Base-by-base conservation (phyloP, 306 rosid genomes). In the Fragaria iinumae region DNA sequence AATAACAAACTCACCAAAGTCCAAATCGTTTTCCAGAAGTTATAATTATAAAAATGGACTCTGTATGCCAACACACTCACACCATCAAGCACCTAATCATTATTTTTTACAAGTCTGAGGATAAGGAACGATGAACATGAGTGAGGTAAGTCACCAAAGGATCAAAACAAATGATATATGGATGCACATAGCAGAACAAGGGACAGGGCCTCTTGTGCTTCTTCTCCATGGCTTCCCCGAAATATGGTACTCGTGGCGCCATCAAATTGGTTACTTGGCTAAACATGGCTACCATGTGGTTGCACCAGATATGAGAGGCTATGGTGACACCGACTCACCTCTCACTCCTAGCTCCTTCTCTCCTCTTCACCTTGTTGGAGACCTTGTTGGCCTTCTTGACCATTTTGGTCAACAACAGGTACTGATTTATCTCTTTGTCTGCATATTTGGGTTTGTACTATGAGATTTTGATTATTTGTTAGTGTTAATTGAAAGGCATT, bases 291-390 rank as follows among this genome's bases (percentile, higher is more conserved):
- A 81, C 80, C 96, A 87, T 82, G 96, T 77, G 0, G 90, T 90
- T 76, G 96, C 96, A 67, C 91, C 96, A 57, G 96, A 90, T 72
- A 70, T 90, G 44, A 85, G 96, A 85, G 93, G 96, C 70, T 90
- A 83, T 17, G 92, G 96, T 34, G 96, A 85, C 76, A 86, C 96
- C 12, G 96, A 90, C 65, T 83, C 91, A 62, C 93, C 96, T 47
- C 76, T 85, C 20, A 56, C 48, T 41, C 80, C 88, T 11, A 55
- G 8, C 56, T 86, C 96, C 59, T 87, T 87, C 79, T 82, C 96
- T 12, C 0, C 6, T 11, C 60, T 77, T 0, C 93, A 90, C 66
- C 23, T 87, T 2, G 88, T 78, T 0, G 96, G 91, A 7, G 96
- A 90, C 71, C 85, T 90, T 69, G 76, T 87, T 6, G 93, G 88